Evolutionary conservation across 768 basidiomycete species (phyloP).

Genomic region (Tephrocybe sp.): DNA sequence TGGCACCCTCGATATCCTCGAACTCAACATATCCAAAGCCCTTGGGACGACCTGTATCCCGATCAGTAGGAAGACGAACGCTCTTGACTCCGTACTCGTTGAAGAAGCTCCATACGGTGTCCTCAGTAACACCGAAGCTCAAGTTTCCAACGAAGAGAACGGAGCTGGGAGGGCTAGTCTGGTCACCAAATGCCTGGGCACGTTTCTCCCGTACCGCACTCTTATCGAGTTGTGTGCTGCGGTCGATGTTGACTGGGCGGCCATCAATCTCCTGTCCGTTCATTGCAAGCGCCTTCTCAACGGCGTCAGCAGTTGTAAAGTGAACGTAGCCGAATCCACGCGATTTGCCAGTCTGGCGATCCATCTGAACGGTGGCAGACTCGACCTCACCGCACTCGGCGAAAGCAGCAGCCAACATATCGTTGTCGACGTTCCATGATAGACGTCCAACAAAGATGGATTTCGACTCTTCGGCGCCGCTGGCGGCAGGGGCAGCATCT

Average conservation of each 20-base stretch:
- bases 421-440: constrained; percentile 96
- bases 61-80: constrained; percentile 89
- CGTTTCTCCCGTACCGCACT: constrained; percentile 59
- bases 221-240: constrained; percentile 62
- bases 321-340: constrained; percentile 85
- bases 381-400: constrained; percentile 84
- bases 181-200: constrained; percentile 76
- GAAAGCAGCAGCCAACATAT: constrained; percentile 91
- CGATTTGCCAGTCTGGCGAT: constrained; percentile 77
- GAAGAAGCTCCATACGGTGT: constrained; percentile 86
- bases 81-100: constrained; percentile 84
- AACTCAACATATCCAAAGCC: constrained; percentile 98
- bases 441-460: constrained; percentile 90
- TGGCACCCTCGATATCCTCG: constrained; percentile 72
- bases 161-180: constrained; percentile 56
- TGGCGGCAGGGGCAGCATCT: constrained; percentile 37
- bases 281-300: constrained; percentile 77
- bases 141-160: constrained; percentile 92
- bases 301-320: constrained; percentile 66
- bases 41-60: constrained; percentile 86
- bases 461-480: constrained; percentile 49
- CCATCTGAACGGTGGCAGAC: constrained; percentile 85
- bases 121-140: constrained; percentile 76
- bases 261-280: constrained; percentile 92
- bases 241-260: constrained; percentile 83